Percentiles rank a stretch among this genome's conserved stretches.
These are phyloP conservation scores for Pyrenochaeta sp. DNA, from an alignment of 2,329 filamentous ascomycete species.

Conservation along the genomic window DNA sequence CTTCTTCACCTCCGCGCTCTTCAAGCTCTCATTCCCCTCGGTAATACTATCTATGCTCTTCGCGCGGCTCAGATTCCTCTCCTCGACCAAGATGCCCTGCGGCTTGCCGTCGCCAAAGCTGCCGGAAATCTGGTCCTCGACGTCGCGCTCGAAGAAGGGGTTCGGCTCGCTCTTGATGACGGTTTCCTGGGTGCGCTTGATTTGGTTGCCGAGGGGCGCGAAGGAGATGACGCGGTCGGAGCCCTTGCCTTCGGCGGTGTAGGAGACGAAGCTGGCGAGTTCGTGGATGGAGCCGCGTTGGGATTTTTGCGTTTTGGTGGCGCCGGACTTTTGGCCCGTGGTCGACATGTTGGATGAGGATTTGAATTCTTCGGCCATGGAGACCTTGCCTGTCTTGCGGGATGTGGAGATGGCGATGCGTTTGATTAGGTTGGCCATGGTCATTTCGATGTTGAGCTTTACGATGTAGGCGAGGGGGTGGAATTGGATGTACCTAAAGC, in stretches of 20 bases:
- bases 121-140: slow-evolving; percentile 17
- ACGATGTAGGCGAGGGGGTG: slow-evolving; percentile 59
- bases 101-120: slow-evolving; percentile 10
- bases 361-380: slow-evolving; percentile 39
- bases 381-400: slow-evolving; percentile 34
- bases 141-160: slow-evolving; percentile 18
- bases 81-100: slow-evolving; percentile 15
- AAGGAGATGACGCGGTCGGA: slow-evolving; percentile 26
- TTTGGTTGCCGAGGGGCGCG: slow-evolving; percentile 33
- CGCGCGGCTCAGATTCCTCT: slow-evolving; percentile 11
- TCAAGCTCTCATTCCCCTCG: slow-evolving; percentile 32
- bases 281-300: slow-evolving; percentile 31
- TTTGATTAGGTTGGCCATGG: slow-evolving; percentile 60
- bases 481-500: slow-evolving; percentile 55
- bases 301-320: slow-evolving; percentile 5
- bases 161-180: slow-evolving; percentile 33
- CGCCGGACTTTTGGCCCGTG: slow-evolving; percentile 15
- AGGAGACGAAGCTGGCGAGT: slow-evolving; percentile 30
- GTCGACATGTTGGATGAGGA: slow-evolving; percentile 34
- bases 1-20: slow-evolving; percentile 23
- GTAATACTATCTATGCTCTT: slow-evolving; percentile 33
- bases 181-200: slow-evolving; percentile 41
- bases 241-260: slow-evolving; percentile 19
- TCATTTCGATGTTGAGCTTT: slow-evolving; percentile 62
- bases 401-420: slow-evolving; percentile 44